Evolutionary conservation across 2,329 filamentous ascomycete species (phyloP).

Genomic region (Corinectria fuckeliana): DNA sequence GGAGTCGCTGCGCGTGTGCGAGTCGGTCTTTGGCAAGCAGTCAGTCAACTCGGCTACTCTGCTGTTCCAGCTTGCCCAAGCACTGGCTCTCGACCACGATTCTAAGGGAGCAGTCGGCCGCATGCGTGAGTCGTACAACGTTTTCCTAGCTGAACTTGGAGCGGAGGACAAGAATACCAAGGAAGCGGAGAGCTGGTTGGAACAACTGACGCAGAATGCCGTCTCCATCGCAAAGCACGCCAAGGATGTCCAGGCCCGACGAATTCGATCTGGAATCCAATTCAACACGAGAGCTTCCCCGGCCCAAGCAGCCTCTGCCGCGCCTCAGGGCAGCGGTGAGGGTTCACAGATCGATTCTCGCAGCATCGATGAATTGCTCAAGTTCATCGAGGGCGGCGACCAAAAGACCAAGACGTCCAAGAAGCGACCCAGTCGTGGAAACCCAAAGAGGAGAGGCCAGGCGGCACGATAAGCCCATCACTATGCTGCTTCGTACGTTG

Average conservation of each 20-base stretch:
- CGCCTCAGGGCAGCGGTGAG: constrained; percentile 38
- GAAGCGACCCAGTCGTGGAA: constrained; percentile 60
- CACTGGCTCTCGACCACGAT: constrained; percentile 93
- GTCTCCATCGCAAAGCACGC: constrained; percentile 93
- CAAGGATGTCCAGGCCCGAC: constrained; percentile 80
- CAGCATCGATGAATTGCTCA: constrained; percentile 91
- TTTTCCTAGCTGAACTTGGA: constrained; percentile 88
- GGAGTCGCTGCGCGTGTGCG: constrained; percentile 85
- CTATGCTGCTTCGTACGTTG: neutral
- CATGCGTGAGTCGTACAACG: constrained; percentile 97
- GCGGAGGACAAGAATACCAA: constrained; percentile 96
- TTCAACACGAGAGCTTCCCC: constrained; percentile 56
- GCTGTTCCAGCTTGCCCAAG: constrained; percentile 95
- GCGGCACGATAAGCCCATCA: constrained; percentile 24
- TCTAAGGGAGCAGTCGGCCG: constrained; percentile 87
- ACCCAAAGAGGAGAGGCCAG: constrained; percentile 61
- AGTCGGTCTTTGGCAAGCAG: constrained; percentile 85
- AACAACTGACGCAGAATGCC: constrained; percentile 94
- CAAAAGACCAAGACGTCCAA: constrained; percentile 60
- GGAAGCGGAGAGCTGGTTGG: constrained; percentile 95
- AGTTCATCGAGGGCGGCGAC: constrained; percentile 86
- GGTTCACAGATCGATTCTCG: constrained; percentile 68
- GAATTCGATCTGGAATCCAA: constrained; percentile 72
- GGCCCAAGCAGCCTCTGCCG: constrained; percentile 37
- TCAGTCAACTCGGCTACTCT: constrained; percentile 94